Conservation (phyloP, 2,329 filamentous ascomycete genomes). For the Trichoderma sp. region DNA sequence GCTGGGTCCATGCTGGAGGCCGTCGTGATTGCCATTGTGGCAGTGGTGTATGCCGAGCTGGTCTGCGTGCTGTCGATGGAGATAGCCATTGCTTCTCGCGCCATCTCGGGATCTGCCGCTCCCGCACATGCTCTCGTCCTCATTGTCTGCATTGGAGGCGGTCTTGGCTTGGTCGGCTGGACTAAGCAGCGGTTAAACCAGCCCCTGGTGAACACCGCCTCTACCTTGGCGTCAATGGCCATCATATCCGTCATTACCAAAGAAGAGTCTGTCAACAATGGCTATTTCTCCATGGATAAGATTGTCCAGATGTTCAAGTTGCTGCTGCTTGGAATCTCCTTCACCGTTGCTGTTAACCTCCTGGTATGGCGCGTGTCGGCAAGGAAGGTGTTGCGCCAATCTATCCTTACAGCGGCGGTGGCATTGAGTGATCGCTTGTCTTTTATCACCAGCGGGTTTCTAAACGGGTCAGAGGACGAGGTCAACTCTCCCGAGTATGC, state of each 20-base stretch:
- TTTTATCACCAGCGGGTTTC: conserved; percentile 76
- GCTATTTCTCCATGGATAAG: conserved; percentile 76
- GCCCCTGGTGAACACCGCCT: conserved; percentile 78
- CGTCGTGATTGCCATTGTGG: conserved; percentile 69
- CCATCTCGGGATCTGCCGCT: conserved; percentile 60
- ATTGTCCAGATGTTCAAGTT: conserved; percentile 80
- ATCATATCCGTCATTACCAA: conserved; percentile 89
- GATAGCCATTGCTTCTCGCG: conserved; percentile 75
- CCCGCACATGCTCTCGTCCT: conserved; percentile 78
- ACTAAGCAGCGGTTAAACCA: conserved; percentile 75
- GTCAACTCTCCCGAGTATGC: conserved; percentile 64
- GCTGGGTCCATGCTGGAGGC: conserved; percentile 89
- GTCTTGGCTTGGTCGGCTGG: conserved; percentile 85
- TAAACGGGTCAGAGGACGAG: conserved; percentile 78
- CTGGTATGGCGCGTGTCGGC: conserved; percentile 77
- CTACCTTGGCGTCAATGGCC: conserved; percentile 80
- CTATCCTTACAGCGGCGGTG: conserved; percentile 68
- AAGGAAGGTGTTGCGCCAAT: conserved; percentile 66
- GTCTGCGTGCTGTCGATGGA: conserved; percentile 83
- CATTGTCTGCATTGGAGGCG: conserved; percentile 79
- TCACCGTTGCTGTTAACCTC: conserved; percentile 71
- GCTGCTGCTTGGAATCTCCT: conserved; percentile 71
- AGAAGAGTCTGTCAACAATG: conserved; percentile 80
- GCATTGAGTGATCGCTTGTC: conserved; percentile 78
- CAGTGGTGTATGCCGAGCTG: conserved; percentile 67